phyloP scores from a whole-genome alignment of 1,284 basidiomycete genomes.

The Heimioporus punctisporus region DNA sequence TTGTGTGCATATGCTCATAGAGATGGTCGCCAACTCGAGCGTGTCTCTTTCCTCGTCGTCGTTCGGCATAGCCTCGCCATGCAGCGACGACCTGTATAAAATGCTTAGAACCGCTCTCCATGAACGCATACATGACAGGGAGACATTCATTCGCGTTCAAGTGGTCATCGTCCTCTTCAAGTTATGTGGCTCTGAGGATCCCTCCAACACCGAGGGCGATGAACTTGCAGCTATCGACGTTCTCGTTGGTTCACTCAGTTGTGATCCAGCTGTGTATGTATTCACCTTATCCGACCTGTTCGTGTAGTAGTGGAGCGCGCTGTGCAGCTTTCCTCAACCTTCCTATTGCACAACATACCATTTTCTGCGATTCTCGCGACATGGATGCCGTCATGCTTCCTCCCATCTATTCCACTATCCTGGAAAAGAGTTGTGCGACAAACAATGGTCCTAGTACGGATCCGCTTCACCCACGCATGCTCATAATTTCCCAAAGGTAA shows the following conservation, averaged over 20 bases:
- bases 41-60: slow-evolving; percentile 25
- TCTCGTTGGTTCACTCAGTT: slow-evolving; percentile 72
- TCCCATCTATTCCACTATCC: slow-evolving; percentile 75
- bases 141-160: no score
- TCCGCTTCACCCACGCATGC: no score
- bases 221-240: slow-evolving; percentile 69
- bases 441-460: slow-evolving; percentile 40
- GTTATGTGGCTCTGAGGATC: slow-evolving; percentile 76
- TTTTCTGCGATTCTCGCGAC: slow-evolving; percentile 82
- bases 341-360: slow-evolving; percentile 60
- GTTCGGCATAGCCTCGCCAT: background rate
- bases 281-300: background rate
- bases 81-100: slow-evolving; percentile 83
- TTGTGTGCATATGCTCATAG: slow-evolving; percentile 78
- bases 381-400: slow-evolving; percentile 84
- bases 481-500: no score
- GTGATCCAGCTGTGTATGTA: slow-evolving; percentile 82
- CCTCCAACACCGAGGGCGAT: slow-evolving; percentile 66
- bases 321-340: slow-evolving; percentile 86
- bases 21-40: slow-evolving; percentile 93
- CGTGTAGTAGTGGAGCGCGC: slow-evolving; percentile 78
- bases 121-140: slow-evolving; percentile 83
- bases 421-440: slow-evolving; percentile 35
- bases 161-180: no score
- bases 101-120: slow-evolving; percentile 70